Evolutionary conservation across 2,329 filamentous ascomycete species (phyloP), one percentile per base, ranked within the genome.

Genomic region (Truncatella angustata): DNA sequence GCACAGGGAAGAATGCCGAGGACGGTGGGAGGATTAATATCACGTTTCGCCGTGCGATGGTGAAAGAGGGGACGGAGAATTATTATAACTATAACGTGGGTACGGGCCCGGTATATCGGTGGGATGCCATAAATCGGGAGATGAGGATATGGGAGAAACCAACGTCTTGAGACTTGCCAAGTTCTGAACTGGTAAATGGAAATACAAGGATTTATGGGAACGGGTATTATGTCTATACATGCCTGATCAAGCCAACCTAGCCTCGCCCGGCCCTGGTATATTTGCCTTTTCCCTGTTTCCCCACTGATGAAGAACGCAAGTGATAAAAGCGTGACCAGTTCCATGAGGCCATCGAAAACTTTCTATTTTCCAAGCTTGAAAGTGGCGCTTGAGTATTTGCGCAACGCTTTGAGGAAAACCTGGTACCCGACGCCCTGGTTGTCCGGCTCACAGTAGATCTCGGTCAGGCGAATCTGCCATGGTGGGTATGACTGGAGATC

Each of bases 401-500:
- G 87, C 60, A 99, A 73, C 1, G 87, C 93, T 57, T 87, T 81
- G 58, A 97, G 76, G 69, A 97, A 99, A 26, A 96, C 88, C 66
- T 97, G 92, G 70, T 99, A 99, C 40, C 91, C 91, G 16, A 99
- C 92, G 1, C 85, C 85, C 56, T 88, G 81, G 68, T 91, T 91
- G 65, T 92, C 88, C 52, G 81, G 80, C 11, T 89, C 75, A 62
- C 85, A 83, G 68, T 92, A 97, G 53, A 99, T 97, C 76, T 99
- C 94, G 0, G 92, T 97, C 65, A 99, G 74, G 39, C 94, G 83
- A 56, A 97, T 82, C 72, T 97, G 94, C 94, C 94, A 99, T 1
- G 94, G 94, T 9, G 94, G 94, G 67, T 97, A 99, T 9, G 94
- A 91, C 50, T 91, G 86, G 40, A 99, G 73, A 66, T 91, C 86